Evolutionary conservation across 805 yeast species (phyloP), one percentile per base, ranked within the genome.

Genomic region (Wickerhamiella spandovensis): DNA sequence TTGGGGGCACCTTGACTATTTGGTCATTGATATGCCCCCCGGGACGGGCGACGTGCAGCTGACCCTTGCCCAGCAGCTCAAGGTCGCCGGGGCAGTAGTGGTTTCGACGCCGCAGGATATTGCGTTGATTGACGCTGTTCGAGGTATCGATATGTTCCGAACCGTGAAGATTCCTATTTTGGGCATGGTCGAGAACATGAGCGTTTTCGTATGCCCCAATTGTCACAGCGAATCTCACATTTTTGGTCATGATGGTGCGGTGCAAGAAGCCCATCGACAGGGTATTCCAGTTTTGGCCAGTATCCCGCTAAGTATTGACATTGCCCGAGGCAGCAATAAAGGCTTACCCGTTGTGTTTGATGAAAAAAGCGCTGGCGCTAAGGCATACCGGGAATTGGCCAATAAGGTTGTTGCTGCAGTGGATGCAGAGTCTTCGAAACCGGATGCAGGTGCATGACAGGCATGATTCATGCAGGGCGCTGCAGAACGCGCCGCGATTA

Each of bases 21-120:
- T 86, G 46, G 81, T 86, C 1, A 69, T 86, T 10, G 95, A 86
- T 58, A 75, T 86, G 84, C 95, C 95, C 0, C 95, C 95, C 0
- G 95, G 95, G 2, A 86, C 95, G 0, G 95, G 95, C 18, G 95
- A 86, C 61, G 81, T 84, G 0, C 95, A 86, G 59, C 70, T 86
- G 49, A 82, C 94, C 0, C 71, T 86, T n/a, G 79, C 87, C 24
- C 95, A 86, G 64, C 82, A 79, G 58, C 63, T 83, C n/a, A 72
- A 74, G 44, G 76, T 86, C 0, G 83, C 80, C 57, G 95, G 95
- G 0, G 86, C 94, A 0, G 74, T 86, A 1, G 77, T 86, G 38
- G 95, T 86, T 1, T 78, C 88, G 0, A 86, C 95, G 0, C 90
- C 94, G 0, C 95, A 86, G 62, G 95, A 86, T 55, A 76, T 86